Conservation (phyloP, 2,329 filamentous ascomycete species). For the Talaromyces marneffei region DNA sequence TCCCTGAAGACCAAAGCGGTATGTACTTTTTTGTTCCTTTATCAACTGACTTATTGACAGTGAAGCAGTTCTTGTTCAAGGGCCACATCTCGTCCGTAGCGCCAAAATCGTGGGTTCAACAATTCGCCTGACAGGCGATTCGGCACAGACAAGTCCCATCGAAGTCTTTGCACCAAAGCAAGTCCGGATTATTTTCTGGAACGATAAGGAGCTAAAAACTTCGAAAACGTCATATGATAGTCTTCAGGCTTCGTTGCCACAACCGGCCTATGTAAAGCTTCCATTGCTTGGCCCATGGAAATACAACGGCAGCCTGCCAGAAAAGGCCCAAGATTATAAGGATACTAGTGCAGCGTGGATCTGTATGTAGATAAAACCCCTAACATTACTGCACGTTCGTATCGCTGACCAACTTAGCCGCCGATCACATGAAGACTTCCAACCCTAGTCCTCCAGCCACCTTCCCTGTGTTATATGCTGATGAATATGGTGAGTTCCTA, state of each 20-base stretch:
- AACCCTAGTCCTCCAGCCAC: constrained; percentile 40
- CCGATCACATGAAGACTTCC: constrained; percentile 37
- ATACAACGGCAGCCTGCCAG: constrained; percentile 41
- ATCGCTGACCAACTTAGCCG: constrained; percentile 24
- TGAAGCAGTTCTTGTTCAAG: constrained; percentile 45
- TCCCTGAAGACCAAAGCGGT: constrained; percentile 44
- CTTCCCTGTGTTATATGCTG: constrained; percentile 43
- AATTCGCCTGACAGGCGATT: constrained; percentile 44
- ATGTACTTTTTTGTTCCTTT: background rate
- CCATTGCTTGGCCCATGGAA: constrained; percentile 36
- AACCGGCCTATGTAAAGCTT: constrained; percentile 25
- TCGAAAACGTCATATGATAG: constrained; percentile 35
- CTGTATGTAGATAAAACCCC: constrained; percentile 19
- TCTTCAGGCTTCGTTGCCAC: constrained; percentile 31
- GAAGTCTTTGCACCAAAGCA: constrained; percentile 46
- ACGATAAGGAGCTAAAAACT: constrained; percentile 37
- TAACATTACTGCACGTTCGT: background rate
- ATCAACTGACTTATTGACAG: background rate
- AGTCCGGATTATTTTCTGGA: constrained; percentile 47
- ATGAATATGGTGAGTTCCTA: constrained; percentile 36
- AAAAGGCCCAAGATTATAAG: constrained; percentile 36
- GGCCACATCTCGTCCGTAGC: constrained; percentile 49
- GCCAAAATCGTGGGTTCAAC: constrained; percentile 34
- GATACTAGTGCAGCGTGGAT: constrained; percentile 36
- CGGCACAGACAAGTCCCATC: constrained; percentile 37